phyloP scores from a whole-genome alignment of 2,329 filamentous ascomycete genomes.

The Verticillium nonalfalfae region DNA sequence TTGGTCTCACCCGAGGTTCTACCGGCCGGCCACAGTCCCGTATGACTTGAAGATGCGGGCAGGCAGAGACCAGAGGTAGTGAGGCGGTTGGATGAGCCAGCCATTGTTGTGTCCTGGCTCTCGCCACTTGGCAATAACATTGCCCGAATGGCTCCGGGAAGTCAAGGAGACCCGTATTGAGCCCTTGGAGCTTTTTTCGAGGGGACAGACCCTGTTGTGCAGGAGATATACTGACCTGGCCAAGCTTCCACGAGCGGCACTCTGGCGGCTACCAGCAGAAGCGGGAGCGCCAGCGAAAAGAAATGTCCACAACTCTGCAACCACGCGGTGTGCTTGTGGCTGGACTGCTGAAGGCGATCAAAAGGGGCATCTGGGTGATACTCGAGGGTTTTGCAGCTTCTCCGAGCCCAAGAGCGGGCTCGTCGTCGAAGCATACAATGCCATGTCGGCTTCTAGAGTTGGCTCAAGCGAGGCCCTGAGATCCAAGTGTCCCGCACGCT shows the following conservation, averaged over 20 bases:
- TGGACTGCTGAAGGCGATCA: neutral
- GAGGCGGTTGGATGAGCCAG: conserved; percentile 3
- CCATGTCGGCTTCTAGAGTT: neutral
- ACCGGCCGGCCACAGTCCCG: conserved; percentile 4
- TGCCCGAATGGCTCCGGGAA: neutral
- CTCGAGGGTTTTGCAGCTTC: neutral
- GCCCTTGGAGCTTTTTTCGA: neutral
- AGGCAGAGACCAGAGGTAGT: neutral
- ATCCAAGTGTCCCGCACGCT: neutral
- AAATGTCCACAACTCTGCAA: neutral
- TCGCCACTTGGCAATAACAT: neutral
- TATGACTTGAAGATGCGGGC: neutral
- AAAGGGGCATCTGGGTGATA: neutral
- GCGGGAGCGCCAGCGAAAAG: neutral
- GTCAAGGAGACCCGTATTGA: neutral
- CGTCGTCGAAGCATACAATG: neutral
- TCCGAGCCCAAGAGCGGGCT: neutral
- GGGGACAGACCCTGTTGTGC: neutral
- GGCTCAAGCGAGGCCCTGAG: neutral
- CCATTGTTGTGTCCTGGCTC: neutral
- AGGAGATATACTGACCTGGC: conserved; percentile 8
- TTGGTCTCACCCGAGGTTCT: conserved; percentile 5
- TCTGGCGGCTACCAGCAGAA: conserved; percentile 8
- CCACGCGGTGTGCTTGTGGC: neutral
- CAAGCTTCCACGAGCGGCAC: conserved; percentile 9